Percentiles rank a stretch among this genome's conserved stretches.
These are phyloP conservation scores for Fusarium drepaniforme DNA, from an alignment of 2,329 filamentous ascomycete species.

Conservation along the genomic window DNA sequence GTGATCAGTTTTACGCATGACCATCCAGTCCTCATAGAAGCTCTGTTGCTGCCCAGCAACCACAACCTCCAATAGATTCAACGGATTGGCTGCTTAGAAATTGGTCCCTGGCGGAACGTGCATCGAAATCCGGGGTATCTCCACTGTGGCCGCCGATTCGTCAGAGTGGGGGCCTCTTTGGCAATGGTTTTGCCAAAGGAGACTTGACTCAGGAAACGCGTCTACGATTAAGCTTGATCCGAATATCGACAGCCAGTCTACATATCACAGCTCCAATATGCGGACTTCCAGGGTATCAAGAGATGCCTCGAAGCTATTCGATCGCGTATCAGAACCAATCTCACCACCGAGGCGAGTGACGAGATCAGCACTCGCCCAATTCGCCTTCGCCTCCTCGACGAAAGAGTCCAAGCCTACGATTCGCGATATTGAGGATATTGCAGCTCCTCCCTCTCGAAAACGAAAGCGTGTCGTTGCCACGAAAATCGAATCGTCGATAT, in stretches of 20 bases:
- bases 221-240: background rate
- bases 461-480: slow-evolving; percentile 42
- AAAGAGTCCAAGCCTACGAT: slow-evolving; percentile 37
- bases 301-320: slow-evolving; percentile 69
- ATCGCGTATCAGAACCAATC: slow-evolving; percentile 45
- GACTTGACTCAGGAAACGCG: slow-evolving; percentile 22
- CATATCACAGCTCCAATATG: slow-evolving; percentile 53
- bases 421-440: slow-evolving; percentile 69
- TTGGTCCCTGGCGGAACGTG: slow-evolving; percentile 4
- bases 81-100: slow-evolving; percentile 4
- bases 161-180: slow-evolving; percentile 22
- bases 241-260: slow-evolving; percentile 1
- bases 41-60: background rate
- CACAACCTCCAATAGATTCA: background rate
- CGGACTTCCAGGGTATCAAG: slow-evolving; percentile 69
- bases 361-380: slow-evolving; percentile 61
- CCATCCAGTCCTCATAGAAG: background rate
- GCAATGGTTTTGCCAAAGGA: slow-evolving; percentile 26
- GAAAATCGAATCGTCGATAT: slow-evolving; percentile 24
- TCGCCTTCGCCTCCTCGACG: slow-evolving; percentile 52
- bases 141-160: slow-evolving; percentile 16
- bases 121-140: slow-evolving; percentile 28
- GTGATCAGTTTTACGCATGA: background rate
- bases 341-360: slow-evolving; percentile 60
- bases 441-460: slow-evolving; percentile 50